phyloP scores from a whole-genome alignment of 2,329 filamentous ascomycete species.

The Didymella exigua region DNA sequence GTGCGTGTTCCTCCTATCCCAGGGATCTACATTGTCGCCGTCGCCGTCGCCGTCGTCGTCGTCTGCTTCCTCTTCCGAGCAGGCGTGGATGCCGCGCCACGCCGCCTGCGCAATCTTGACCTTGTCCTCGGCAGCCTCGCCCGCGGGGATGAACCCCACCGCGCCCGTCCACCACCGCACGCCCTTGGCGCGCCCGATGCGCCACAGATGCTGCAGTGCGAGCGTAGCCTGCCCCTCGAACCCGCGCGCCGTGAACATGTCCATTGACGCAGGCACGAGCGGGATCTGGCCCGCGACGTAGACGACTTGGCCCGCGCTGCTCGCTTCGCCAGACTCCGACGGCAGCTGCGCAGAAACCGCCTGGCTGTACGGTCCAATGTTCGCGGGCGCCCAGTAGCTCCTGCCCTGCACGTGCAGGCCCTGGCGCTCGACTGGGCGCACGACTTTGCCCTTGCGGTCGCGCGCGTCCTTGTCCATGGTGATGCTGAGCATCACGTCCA shows the following conservation, averaged over 20 bases:
- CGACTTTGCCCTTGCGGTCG: constrained; percentile 28
- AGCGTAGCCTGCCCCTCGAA: constrained; percentile 68
- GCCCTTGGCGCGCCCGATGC: constrained; percentile 74
- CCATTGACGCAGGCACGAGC: constrained; percentile 80
- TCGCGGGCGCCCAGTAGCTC: constrained; percentile 97
- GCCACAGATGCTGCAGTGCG: constrained; percentile 86
- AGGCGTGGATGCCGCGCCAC: constrained; percentile 51
- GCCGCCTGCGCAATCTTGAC: constrained; percentile 49
- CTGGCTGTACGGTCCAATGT: constrained; percentile 97
- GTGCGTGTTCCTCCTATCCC: constrained; percentile 69
- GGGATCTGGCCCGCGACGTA: constrained; percentile 91
- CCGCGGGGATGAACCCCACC: constrained; percentile 58
- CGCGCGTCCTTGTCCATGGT: constrained; percentile 42
- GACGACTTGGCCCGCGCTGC: constrained; percentile 49
- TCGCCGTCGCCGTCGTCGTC: constrained; percentile 53
- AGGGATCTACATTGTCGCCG: constrained; percentile 65
- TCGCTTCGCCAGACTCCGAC: not conserved
- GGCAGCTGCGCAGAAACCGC: constrained; percentile 65
- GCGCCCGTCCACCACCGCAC: constrained; percentile 77
- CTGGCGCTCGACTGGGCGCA: constrained; percentile 35
- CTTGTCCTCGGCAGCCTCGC: constrained; percentile 11
- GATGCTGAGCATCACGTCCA: constrained; percentile 66
- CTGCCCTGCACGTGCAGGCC: constrained; percentile 88
- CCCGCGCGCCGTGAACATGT: constrained; percentile 50
- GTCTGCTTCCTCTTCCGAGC: not conserved